Evolutionary conservation across 169 alveolate species (phyloP), one percentile per base, ranked within the genome.

Genomic region (Eimeria falciformis): DNA sequence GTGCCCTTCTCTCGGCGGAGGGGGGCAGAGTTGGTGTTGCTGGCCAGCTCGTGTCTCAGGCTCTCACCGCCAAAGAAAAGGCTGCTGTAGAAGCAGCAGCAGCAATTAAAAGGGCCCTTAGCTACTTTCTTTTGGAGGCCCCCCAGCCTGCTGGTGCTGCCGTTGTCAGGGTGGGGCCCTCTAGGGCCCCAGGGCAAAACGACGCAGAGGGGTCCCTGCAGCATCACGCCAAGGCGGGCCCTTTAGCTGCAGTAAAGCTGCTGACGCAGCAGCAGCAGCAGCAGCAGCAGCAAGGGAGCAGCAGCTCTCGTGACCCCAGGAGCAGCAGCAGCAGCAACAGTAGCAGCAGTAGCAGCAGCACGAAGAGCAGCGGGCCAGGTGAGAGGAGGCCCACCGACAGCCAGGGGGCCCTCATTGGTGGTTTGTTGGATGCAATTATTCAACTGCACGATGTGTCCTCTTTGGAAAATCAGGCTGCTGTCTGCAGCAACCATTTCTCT

Each of bases 251-350:
- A 2, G 88, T 78, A 5, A 53, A 50, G 50, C 88, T 78, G 88
- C 88, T 78, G 73, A 68, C 65, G 47, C 71, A 53, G 71, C 73
- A 14, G n/a, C 37, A 23, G 73, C 73, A 62, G 73, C 73, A 23
- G 73, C 37, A 62, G 73, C 73, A 62, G 73, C 73, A 62, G 73
- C 73, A 50, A 14, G 21, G 14, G 58, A 50, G 58, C 73, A 14
- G n/a, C 37, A 23, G 73, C 83, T 37, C 62, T 56, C 21, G 83
- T 37, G 40, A 56, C 83, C 29, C 62, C 83, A 73, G 85, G 45
- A 75, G 85, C 66, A 75, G 85, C 85, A 45, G 65, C 66, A 75
- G 85, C 85, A 78, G 73, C 88, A 46, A 71, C 88, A 53, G 88
- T 53, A 53, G 88, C 71, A 27, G 73, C 88, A 53, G 73, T 71